Evolutionary conservation across 768 basidiomycete species (phyloP).

Genomic region (Tylopilus rubrobrunneus): DNA sequence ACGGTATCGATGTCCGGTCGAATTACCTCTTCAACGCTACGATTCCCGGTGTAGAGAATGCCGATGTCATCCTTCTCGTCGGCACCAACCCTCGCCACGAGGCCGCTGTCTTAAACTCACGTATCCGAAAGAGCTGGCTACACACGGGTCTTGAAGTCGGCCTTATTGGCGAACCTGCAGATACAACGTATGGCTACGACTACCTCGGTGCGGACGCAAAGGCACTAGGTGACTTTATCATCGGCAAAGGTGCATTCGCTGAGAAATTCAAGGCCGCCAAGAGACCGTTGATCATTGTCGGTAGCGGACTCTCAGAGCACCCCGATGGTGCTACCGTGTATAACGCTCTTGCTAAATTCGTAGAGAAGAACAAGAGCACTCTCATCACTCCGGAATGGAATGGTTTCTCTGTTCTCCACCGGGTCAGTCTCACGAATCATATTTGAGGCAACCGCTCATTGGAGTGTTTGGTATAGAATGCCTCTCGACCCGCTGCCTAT

Average conservation of each 20-base stretch:
- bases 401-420: constrained; percentile 88
- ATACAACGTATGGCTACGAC: constrained; percentile 91
- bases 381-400: constrained; percentile 92
- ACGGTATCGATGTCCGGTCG: constrained; percentile 86
- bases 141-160: constrained; percentile 84
- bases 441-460: not conserved
- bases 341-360: constrained; percentile 73
- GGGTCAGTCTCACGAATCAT: constrained; percentile 46
- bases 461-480: constrained; percentile 48
- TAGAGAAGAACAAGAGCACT: constrained; percentile 68
- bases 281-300: constrained; percentile 90
- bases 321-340: constrained; percentile 77
- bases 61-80: constrained; percentile 89
- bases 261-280: constrained; percentile 86
- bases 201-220: constrained; percentile 78
- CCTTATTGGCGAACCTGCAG: constrained; percentile 84
- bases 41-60: constrained; percentile 85
- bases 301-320: constrained; percentile 82
- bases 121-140: constrained; percentile 93
- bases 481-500: constrained; percentile 91
- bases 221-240: constrained; percentile 71
- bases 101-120: constrained; percentile 94
- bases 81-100: constrained; percentile 98
- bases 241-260: constrained; percentile 76
- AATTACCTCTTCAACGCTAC: constrained; percentile 97